Conservation (phyloP, 495 filamentous ascomycete genomes). For the Penicillium lividum region DNA sequence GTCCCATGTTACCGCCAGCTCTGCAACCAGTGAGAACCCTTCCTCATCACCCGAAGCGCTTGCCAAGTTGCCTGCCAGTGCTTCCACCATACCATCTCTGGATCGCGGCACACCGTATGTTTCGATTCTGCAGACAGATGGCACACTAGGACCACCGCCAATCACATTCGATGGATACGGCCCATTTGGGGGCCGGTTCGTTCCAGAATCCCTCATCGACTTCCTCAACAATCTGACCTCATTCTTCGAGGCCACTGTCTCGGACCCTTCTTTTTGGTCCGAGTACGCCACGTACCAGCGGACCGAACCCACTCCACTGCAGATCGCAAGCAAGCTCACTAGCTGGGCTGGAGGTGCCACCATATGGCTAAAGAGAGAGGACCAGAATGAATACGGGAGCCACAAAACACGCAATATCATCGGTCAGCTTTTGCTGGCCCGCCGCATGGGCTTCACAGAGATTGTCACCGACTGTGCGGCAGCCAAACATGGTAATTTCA, state of each 20-base stretch:
- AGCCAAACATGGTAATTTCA: slow-evolving; percentile 35
- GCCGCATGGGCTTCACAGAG: slow-evolving; percentile 31
- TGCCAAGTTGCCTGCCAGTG: slow-evolving; percentile 8
- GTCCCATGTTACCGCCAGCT: slow-evolving; percentile 16
- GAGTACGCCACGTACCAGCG: slow-evolving; percentile 30
- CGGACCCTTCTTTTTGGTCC: slow-evolving; percentile 33
- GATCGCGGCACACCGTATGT: slow-evolving; percentile 23
- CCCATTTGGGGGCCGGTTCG: slow-evolving; percentile 35
- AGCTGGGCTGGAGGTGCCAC: slow-evolving; percentile 27
- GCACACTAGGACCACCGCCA: slow-evolving; percentile 24
- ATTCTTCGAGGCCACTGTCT: slow-evolving; percentile 31
- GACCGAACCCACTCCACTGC: slow-evolving; percentile 24
- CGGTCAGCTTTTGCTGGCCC: slow-evolving; percentile 36
- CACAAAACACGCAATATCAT: slow-evolving; percentile 35
- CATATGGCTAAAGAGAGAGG: slow-evolving; percentile 40
- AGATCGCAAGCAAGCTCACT: slow-evolving; percentile 30
- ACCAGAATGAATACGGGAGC: slow-evolving; percentile 32
- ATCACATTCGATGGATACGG: slow-evolving; percentile 32
- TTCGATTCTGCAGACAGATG: slow-evolving; percentile 28
- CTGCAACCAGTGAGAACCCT: slow-evolving; percentile 17
- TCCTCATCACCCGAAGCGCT: slow-evolving; percentile 13
- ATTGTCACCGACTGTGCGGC: slow-evolving; percentile 38
- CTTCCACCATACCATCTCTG: slow-evolving; percentile 5
- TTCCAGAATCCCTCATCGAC: slow-evolving; percentile 35
- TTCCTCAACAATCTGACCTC: slow-evolving; percentile 33